Conservation (phyloP, 495 filamentous ascomycete genomes). For the Neurospora sp. region DNA sequence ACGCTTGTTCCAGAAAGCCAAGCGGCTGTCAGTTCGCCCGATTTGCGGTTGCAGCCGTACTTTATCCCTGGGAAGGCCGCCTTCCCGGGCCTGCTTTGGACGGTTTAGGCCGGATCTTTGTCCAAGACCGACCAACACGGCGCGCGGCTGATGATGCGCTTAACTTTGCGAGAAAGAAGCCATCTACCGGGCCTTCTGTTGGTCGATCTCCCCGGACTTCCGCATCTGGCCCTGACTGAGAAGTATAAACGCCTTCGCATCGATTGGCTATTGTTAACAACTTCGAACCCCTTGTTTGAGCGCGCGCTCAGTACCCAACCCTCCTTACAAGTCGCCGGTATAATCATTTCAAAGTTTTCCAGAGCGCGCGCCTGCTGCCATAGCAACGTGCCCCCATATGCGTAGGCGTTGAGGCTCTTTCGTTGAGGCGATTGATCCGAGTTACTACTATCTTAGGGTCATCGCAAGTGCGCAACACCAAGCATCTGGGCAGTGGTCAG, state of each 20-base stretch:
- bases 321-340: background rate
- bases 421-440: background rate
- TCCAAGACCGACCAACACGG: conserved; percentile 4
- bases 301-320: background rate
- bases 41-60: conserved; percentile 3
- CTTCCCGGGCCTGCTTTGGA: background rate
- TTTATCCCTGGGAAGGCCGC: background rate
- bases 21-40: background rate
- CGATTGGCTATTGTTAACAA: conserved; percentile 13
- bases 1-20: background rate
- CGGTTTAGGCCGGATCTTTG: background rate
- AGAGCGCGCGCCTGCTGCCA: conserved; percentile 24
- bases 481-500: background rate
- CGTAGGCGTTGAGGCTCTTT: background rate
- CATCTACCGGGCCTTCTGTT: conserved; percentile 9
- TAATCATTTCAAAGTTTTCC: background rate
- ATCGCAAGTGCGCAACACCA: background rate
- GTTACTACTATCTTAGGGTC: background rate
- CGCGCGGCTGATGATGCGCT: conserved; percentile 23
- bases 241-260: background rate
- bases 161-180: conserved; percentile 4
- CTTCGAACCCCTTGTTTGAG: background rate
- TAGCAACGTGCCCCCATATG: background rate
- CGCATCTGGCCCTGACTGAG: background rate
- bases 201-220: conserved; percentile 6